Conservation (phyloP, 371 early-diverging fungal species). For the Choanephora cucurbitarum region DNA sequence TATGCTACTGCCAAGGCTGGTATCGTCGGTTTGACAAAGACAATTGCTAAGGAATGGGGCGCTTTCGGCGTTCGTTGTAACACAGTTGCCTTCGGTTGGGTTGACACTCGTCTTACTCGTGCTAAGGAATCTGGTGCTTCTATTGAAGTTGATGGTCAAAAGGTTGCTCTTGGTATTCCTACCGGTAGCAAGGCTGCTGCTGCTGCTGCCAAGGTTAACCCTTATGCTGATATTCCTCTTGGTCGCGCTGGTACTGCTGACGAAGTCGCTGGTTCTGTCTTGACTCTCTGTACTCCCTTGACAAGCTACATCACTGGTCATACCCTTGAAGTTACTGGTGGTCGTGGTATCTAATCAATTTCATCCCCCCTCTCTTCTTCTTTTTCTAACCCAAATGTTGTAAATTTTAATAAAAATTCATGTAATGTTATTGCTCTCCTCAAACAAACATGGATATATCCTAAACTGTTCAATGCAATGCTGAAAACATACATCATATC, state of each 20-base stretch:
- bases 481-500: no score
- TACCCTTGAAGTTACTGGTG: slow-evolving; percentile 71
- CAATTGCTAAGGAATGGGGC: slow-evolving; percentile 67
- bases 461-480: no score
- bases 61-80: slow-evolving; percentile 64
- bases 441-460: no score
- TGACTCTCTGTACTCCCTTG: slow-evolving; percentile 68
- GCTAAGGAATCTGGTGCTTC: slow-evolving; percentile 70
- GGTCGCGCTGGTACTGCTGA: slow-evolving; percentile 67
- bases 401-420: no score
- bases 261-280: slow-evolving; percentile 67
- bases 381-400: no score
- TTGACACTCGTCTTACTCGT: slow-evolving; percentile 71
- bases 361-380: no score
- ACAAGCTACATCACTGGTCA: slow-evolving; percentile 65
- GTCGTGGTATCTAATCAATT: slow-evolving; percentile 62
- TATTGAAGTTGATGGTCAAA: slow-evolving; percentile 67
- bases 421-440: no score
- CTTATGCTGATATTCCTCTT: slow-evolving; percentile 63
- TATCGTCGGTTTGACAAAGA: slow-evolving; percentile 61
- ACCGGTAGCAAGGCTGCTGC: slow-evolving; percentile 45
- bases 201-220: slow-evolving; percentile 34
- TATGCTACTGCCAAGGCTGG: slow-evolving; percentile 68
- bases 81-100: slow-evolving; percentile 69
- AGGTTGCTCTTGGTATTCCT: slow-evolving; percentile 72